Percentiles rank a stretch among this genome's conserved stretches.
Evolutionary conservation across 768 basidiomycete genomes (phyloP).

Genomic region (Trametopsis cervina): DNA sequence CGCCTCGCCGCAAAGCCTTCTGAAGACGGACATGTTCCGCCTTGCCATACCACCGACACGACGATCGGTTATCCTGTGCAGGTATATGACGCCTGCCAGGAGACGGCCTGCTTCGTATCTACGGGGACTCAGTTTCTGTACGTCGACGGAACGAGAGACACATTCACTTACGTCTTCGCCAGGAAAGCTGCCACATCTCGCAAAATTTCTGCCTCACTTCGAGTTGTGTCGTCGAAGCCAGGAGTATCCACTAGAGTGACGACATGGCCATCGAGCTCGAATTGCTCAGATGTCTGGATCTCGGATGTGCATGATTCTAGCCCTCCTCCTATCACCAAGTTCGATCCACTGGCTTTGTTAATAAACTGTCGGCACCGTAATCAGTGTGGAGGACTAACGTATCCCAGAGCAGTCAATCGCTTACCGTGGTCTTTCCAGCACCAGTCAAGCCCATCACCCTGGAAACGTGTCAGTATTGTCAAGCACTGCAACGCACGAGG

Average conservation of each 20-base stretch:
- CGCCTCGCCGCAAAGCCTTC: slow-evolving; percentile 19
- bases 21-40: slow-evolving; percentile 20
- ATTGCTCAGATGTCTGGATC: slow-evolving; percentile 38
- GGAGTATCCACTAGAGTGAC: slow-evolving; percentile 53
- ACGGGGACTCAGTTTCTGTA: slow-evolving; percentile 10
- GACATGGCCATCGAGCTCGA: slow-evolving; percentile 35
- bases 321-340: slow-evolving; percentile 38
- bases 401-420: neutral
- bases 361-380: slow-evolving; percentile 42
- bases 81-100: slow-evolving; percentile 22
- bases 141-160: slow-evolving; percentile 18
- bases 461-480: neutral
- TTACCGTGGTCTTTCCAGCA: slow-evolving; percentile 14
- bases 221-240: slow-evolving; percentile 52
- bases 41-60: slow-evolving; percentile 17
- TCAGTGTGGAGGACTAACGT: neutral
- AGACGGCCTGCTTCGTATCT: slow-evolving; percentile 16
- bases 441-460: slow-evolving; percentile 17
- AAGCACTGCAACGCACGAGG: neutral
- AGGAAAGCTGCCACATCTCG: slow-evolving; percentile 12
- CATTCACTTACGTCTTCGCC: slow-evolving; percentile 12
- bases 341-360: slow-evolving; percentile 45
- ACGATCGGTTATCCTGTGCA: slow-evolving; percentile 24
- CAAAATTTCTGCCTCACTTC: slow-evolving; percentile 15
- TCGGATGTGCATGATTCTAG: slow-evolving; percentile 45